phyloP scores from a whole-genome alignment of 1,284 basidiomycete species.

The Abortiporus biennis region DNA sequence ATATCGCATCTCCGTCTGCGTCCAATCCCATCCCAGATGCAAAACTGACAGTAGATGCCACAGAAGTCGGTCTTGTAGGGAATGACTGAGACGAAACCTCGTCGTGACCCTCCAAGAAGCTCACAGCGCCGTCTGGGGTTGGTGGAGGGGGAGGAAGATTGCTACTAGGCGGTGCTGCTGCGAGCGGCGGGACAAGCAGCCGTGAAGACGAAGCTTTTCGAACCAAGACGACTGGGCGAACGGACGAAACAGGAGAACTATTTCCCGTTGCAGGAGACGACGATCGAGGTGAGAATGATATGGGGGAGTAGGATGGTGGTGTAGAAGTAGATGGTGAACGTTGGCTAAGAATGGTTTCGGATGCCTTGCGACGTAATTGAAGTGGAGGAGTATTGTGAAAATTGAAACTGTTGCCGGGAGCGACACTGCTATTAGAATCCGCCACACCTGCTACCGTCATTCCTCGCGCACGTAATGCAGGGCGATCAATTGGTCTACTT shows the following conservation, averaged over 20 bases:
- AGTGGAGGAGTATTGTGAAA: constrained; percentile 3
- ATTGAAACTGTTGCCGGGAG: neutral
- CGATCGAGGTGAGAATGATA: constrained; percentile 19
- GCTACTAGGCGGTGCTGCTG: constrained; percentile 17
- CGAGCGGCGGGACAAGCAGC: constrained; percentile 18
- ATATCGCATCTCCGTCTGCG: constrained; percentile 13
- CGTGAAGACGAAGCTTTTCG: constrained; percentile 24
- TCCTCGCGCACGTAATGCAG: constrained; percentile 42
- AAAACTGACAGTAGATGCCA: constrained; percentile 28
- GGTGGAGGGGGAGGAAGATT: constrained; percentile 22
- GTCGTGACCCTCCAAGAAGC: constrained; percentile 15
- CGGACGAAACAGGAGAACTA: constrained; percentile 12
- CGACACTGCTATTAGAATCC: constrained; percentile 1
- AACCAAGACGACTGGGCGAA: constrained; percentile 19
- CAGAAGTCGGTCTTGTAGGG: constrained; percentile 38
- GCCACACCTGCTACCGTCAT: constrained; percentile 36
- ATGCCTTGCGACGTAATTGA: constrained; percentile 18
- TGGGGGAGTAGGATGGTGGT: constrained; percentile 12
- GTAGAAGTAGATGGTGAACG: neutral
- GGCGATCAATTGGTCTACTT: constrained; percentile 17
- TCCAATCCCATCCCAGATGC: constrained; percentile 18
- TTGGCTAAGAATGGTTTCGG: neutral
- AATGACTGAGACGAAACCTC: constrained; percentile 19
- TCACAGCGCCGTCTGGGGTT: constrained; percentile 10
- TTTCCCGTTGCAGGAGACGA: constrained; percentile 17